Evolutionary conservation across 2,329 filamentous ascomycete species (phyloP).

Genomic region (Pseudogymnoascus verrucosus): DNA sequence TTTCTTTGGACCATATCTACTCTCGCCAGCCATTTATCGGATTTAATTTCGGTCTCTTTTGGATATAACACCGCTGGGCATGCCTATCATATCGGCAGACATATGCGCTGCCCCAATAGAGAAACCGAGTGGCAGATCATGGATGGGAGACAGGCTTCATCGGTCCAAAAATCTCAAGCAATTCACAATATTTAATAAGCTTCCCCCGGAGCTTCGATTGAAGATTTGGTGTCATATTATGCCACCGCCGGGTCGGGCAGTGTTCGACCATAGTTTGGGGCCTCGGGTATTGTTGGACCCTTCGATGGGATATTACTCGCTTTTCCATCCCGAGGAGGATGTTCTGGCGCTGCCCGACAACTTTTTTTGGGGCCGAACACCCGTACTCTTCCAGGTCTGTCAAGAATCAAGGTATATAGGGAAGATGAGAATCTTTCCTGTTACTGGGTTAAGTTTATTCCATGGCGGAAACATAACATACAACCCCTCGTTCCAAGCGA

Average conservation of each 20-base stretch:
- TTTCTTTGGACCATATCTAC: neutral
- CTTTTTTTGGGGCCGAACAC: neutral
- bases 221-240: neutral
- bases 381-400: neutral
- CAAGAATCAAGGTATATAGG: neutral
- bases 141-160: neutral
- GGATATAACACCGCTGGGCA: neutral
- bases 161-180: neutral
- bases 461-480: neutral
- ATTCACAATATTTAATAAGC: conserved; percentile 1
- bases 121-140: neutral
- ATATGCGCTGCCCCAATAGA: neutral
- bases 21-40: neutral
- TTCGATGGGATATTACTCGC: neutral
- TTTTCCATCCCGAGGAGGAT: neutral
- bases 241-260: neutral
- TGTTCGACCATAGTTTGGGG: neutral
- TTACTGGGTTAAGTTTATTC: neutral
- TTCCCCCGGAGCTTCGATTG: neutral
- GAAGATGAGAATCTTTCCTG: neutral
- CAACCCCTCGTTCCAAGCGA: neutral
- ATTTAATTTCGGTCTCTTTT: neutral
- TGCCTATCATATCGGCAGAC: neutral
- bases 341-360: neutral
- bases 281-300: neutral